phyloP scores from a whole-genome alignment of 139 green algal species.

The Pleodorina starrii region DNA sequence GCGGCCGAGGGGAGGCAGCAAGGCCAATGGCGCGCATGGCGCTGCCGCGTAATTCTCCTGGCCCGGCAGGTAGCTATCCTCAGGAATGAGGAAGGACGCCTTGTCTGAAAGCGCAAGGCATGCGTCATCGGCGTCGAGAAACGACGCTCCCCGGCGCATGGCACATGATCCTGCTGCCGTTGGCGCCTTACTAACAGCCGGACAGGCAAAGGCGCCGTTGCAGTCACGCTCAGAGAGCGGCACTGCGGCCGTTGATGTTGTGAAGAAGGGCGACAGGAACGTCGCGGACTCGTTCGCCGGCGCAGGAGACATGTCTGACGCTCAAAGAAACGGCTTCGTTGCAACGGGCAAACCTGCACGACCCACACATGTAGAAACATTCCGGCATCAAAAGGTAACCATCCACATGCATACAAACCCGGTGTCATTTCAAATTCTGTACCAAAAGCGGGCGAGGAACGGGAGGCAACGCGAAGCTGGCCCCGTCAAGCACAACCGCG shows the following conservation, averaged over 20 bases:
- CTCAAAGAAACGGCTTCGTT: background rate
- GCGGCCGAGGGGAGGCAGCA: background rate
- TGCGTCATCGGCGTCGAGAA: conserved; percentile 32
- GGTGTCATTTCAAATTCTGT: background rate
- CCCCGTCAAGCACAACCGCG: no score
- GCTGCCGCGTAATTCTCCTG: background rate
- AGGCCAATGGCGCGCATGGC: background rate
- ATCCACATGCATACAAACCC: background rate
- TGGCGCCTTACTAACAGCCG: background rate
- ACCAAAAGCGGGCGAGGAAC: background rate
- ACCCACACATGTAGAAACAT: background rate
- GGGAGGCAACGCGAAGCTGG: conserved; percentile 8
- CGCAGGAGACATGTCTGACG: conserved; percentile 10
- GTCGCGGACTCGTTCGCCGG: background rate
- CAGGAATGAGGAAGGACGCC: conserved; percentile 32
- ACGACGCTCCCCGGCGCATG: background rate
- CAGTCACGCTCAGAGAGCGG: conserved; percentile 26
- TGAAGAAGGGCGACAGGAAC: background rate
- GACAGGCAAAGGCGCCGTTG: background rate
- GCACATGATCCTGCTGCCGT: background rate
- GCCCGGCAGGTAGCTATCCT: conserved; percentile 32
- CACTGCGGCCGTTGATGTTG: background rate
- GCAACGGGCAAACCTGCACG: background rate
- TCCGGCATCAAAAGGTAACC: background rate
- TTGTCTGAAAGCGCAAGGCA: background rate